Base-by-base conservation (phyloP, 345 rosid species). In the Moringa oleifera region DNA sequence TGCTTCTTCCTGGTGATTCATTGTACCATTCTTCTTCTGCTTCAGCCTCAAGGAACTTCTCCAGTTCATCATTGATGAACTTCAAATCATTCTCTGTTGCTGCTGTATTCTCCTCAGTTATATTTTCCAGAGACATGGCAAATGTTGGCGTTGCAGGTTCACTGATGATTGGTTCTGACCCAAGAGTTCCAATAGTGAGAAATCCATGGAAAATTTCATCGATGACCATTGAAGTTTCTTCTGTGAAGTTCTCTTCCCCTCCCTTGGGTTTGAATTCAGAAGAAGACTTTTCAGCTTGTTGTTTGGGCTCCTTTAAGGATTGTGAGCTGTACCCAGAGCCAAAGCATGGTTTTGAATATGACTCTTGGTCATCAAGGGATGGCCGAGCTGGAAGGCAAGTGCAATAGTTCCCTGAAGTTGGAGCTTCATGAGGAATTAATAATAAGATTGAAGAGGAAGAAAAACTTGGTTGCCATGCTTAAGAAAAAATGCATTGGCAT, bases 161-260 rank as follows among this genome's bases (percentile, higher is more conserved):
- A 25, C 80, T 79, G 61, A 66, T 61, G 60, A 60, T 59, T 62
- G 74, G 75, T 65, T 80, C 82, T 51, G 73, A 77, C 55, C 98
- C 98, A 65, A 92, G 86, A 65, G 96, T 87, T 76, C 98, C 98
- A 69, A 92, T 87, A 66, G 92, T 70, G 16, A 92, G 89, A 75
- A 92, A 87, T 63, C 98, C 98, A 66, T 81, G 77, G 73, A 89
- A 89, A 25, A 77, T 73, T 23, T 83, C 89, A 23, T 83, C 69
- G 72, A 67, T 75, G n/a, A 50, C 71, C 2, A 25, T 21, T 12
- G 79, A 67, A 65, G 80, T 62, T 71, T 71, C 75, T 55, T 77
- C 81, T 63, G 68, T 62, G 55, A 63, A 58, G 64, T 62, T 66
- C 20, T 45, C 76, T 23, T 70, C 68, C 17, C 28, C 62, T 51